Evolutionary conservation across 164 flowering plant genomes (phyloP).

Genomic region (Tetracentron sinense): DNA sequence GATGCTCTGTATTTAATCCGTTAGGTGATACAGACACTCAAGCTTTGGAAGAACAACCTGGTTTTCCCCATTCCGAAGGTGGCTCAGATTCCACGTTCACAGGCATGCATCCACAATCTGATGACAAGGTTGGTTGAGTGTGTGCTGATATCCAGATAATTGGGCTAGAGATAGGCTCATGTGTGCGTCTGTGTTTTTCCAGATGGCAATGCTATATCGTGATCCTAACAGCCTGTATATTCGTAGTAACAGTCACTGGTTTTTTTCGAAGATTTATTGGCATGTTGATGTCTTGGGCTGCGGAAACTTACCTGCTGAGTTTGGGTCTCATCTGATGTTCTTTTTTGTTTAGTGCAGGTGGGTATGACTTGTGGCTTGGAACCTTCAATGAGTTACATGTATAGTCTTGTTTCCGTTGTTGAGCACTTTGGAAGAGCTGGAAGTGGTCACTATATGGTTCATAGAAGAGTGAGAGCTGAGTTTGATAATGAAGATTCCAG

Average conservation of each 20-base stretch:
- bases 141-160: slow-evolving; percentile 1
- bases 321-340: background rate
- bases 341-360: slow-evolving; percentile 27
- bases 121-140: slow-evolving; percentile 33
- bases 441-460: slow-evolving; percentile 88
- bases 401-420: slow-evolving; percentile 78
- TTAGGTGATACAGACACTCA: slow-evolving; percentile 14
- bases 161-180: background rate
- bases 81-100: slow-evolving; percentile 10
- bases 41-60: slow-evolving; percentile 14
- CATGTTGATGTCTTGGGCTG: too few relatives aligned
- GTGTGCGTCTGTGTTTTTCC: too few relatives aligned
- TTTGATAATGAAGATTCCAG: slow-evolving; percentile 19
- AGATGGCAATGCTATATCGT: too few relatives aligned
- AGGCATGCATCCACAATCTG: slow-evolving; percentile 5
- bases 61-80: slow-evolving; percentile 8
- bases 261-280: too few relatives aligned
- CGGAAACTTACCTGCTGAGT: background rate
- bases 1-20: background rate
- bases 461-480: slow-evolving; percentile 45
- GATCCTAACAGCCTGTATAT: too few relatives aligned
- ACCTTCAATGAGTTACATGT: slow-evolving; percentile 25
- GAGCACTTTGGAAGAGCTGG: slow-evolving; percentile 81
- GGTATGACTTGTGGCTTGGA: background rate
- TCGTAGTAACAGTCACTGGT: too few relatives aligned